These are phyloP conservation scores for Lindgomyces ingoldianus DNA, from an alignment of 495 filamentous ascomycete genomes.

Conservation along the genomic window DNA sequence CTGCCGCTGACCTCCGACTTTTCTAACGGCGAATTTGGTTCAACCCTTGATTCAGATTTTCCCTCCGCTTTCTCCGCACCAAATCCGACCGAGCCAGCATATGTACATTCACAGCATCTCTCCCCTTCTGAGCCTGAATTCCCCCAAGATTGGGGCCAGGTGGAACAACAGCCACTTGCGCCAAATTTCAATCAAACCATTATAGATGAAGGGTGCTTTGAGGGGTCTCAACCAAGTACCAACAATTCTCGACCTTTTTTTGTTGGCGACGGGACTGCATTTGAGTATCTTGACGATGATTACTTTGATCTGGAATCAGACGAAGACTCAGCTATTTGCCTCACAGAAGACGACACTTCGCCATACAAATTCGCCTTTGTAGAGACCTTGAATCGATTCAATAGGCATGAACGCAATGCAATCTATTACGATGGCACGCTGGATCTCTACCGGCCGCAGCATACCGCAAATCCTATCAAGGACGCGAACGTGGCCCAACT, in stretches of 20 bases:
- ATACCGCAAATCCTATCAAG: conserved; percentile 75
- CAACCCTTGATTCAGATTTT: no score
- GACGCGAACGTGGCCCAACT: conserved; percentile 80
- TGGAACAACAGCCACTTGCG: no score
- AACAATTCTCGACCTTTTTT: conserved; percentile 40
- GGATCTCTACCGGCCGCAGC: conserved; percentile 73
- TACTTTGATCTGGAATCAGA: conserved; percentile 67
- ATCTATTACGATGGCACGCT: conserved; percentile 66
- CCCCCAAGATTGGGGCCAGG: no score
- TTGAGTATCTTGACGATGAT: conserved; percentile 59
- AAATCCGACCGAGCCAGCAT: no score
- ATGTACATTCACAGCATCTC: no score
- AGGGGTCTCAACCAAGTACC: conserved; percentile 20
- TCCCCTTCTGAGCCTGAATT: no score
- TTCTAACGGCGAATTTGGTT: no score
- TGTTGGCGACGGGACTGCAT: conserved; percentile 42
- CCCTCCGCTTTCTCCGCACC: no score
- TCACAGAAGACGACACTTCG: conserved; percentile 43
- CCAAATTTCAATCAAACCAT: no score
- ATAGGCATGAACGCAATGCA: conserved; percentile 48
- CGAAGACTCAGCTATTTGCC: conserved; percentile 57
- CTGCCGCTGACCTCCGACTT: no score
- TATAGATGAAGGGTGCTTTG: background rate
- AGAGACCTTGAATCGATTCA: conserved; percentile 37
- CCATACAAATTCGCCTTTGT: conserved; percentile 49